Conservation (phyloP, 306 rosid genomes). For the Ceratonia siliqua region DNA sequence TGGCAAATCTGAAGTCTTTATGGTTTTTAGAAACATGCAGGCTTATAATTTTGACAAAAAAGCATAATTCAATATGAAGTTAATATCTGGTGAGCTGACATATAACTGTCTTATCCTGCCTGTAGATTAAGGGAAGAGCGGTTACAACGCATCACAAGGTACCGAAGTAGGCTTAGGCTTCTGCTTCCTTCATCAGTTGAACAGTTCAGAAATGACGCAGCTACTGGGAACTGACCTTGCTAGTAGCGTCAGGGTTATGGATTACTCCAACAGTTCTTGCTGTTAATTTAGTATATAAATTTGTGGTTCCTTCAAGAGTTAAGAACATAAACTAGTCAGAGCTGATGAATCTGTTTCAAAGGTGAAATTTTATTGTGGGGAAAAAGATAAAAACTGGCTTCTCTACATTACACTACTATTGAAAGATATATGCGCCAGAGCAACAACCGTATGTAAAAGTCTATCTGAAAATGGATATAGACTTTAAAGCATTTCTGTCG, state of each 20-base stretch:
- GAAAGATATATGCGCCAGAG: constrained; percentile 4
- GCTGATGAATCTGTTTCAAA: neutral
- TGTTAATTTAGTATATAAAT: neutral
- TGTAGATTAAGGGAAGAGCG: constrained; percentile 79
- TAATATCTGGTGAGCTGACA: constrained; percentile 11
- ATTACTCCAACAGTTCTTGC: constrained; percentile 15
- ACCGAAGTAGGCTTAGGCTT: constrained; percentile 82
- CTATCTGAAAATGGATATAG: constrained; percentile 26
- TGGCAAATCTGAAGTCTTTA: neutral
- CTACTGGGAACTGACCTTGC: constrained; percentile 57
- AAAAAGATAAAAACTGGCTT: neutral
- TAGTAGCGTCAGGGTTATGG: constrained; percentile 11
- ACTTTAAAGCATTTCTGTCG: constrained; percentile 14
- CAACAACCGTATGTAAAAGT: constrained; percentile 16
- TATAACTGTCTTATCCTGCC: constrained; percentile 9
- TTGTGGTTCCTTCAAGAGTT: constrained; percentile 21
- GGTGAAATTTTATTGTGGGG: neutral
- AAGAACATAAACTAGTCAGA: neutral
- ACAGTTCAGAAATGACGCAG: constrained; percentile 62
- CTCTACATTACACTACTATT: neutral
- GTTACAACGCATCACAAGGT: constrained; percentile 66
- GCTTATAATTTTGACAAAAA: neutral
- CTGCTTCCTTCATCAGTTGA: constrained; percentile 79
- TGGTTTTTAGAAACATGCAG: neutral
- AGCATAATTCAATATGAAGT: constrained; percentile 7